phyloP scores from a whole-genome alignment of 2,329 filamentous ascomycete genomes.

The Metarhizium rileyi region DNA sequence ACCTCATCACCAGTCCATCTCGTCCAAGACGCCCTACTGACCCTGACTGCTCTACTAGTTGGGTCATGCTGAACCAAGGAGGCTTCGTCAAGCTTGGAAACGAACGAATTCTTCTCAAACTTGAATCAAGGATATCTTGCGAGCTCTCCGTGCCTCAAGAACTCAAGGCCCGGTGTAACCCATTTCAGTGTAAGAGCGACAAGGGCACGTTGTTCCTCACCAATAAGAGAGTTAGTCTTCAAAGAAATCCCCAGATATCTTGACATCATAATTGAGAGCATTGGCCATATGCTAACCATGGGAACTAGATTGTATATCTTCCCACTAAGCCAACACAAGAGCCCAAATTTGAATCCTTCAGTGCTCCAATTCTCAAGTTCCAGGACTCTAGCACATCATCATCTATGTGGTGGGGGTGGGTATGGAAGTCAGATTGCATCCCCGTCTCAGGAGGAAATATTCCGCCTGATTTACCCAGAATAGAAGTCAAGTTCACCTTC shows the following conservation, averaged over 20 bases:
- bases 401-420: constrained; percentile 89
- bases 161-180: constrained; percentile 47
- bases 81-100: constrained; percentile 77
- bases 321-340: constrained; percentile 57
- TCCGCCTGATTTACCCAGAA: constrained; percentile 57
- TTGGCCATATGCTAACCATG: neutral
- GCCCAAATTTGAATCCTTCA: constrained; percentile 69
- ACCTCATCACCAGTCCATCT: constrained; percentile 27
- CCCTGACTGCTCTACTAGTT: constrained; percentile 51
- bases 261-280: neutral
- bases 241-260: neutral
- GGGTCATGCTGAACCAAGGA: constrained; percentile 83
- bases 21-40: constrained; percentile 26
- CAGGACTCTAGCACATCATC: constrained; percentile 71
- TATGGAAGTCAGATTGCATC: constrained; percentile 72
- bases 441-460: constrained; percentile 79
- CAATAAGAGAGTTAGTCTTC: constrained; percentile 62
- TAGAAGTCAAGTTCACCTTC: constrained; percentile 81
- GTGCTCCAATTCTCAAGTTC: constrained; percentile 76
- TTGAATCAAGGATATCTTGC: constrained; percentile 68
- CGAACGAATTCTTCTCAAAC: constrained; percentile 73
- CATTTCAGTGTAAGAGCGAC: constrained; percentile 62
- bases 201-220: constrained; percentile 72
- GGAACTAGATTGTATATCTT: constrained; percentile 72
- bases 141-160: constrained; percentile 62